Percentiles rank a stretch among this genome's conserved stretches.
These are phyloP conservation scores for Lenzites betulinus DNA, from an alignment of 768 basidiomycete species.

Conservation along the genomic window DNA sequence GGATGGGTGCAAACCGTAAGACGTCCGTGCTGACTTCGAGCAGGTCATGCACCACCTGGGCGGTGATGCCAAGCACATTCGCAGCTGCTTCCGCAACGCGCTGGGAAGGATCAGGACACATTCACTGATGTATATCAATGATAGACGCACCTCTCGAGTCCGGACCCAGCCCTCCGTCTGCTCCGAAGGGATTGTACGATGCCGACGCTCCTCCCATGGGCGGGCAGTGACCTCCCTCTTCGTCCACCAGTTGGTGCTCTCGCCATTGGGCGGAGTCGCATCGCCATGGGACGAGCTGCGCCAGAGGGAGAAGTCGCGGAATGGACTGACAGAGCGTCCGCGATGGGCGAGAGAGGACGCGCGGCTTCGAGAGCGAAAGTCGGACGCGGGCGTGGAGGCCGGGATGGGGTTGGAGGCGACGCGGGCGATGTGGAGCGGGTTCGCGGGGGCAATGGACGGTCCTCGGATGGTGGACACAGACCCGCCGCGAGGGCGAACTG, in stretches of 20 bases:
- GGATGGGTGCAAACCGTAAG: slow-evolving; percentile 55
- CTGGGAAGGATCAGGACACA: slow-evolving; percentile 8
- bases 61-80: slow-evolving; percentile 44
- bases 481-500: slow-evolving; percentile 13
- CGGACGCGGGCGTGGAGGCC: slow-evolving; percentile 8
- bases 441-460: slow-evolving; percentile 18
- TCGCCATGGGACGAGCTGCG: background rate
- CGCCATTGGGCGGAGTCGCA: slow-evolving; percentile 23
- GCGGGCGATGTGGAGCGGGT: slow-evolving; percentile 9
- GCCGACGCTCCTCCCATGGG: slow-evolving; percentile 32
- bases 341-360: slow-evolving; percentile 12
- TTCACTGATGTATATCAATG: too few relatives aligned
- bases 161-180: slow-evolving; percentile 32
- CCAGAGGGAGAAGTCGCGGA: slow-evolving; percentile 22
- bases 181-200: slow-evolving; percentile 29
- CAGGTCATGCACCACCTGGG: slow-evolving; percentile 46
- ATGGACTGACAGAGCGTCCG: slow-evolving; percentile 20
- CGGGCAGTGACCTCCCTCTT: slow-evolving; percentile 19
- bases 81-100: slow-evolving; percentile 28
- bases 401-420: slow-evolving; percentile 16
- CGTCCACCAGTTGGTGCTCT: slow-evolving; percentile 30
- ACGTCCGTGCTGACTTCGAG: slow-evolving; percentile 45
- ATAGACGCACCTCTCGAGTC: slow-evolving; percentile 29
- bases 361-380: slow-evolving; percentile 19
- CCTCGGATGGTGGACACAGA: slow-evolving; percentile 27